A percentile compares a stretch with the other conserved stretches of the same genome.
phyloP scores from a whole-genome alignment of 176 grass and related monocot species.

The Elymus sibiricus region DNA sequence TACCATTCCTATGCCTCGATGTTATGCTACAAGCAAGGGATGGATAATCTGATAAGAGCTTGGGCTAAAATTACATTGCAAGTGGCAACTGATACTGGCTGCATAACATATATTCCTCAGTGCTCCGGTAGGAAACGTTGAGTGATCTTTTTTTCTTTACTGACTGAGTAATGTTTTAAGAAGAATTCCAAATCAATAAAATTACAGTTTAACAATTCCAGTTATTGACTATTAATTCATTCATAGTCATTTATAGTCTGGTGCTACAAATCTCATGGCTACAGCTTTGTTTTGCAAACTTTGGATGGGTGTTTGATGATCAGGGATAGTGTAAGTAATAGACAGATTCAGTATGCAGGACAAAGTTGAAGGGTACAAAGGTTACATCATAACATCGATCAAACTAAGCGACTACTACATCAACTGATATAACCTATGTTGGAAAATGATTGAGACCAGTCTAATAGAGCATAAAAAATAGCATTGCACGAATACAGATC shows the following conservation, averaged over 20 bases:
- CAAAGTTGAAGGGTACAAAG: background rate
- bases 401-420: constrained; percentile 2
- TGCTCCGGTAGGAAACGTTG: background rate
- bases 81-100: background rate
- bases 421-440: background rate
- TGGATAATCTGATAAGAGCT: background rate
- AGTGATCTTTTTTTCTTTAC: background rate
- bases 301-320: background rate
- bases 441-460: background rate
- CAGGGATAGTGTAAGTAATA: background rate
- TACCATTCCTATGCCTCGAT: background rate
- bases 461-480: background rate
- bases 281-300: background rate
- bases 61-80: background rate
- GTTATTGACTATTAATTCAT: background rate
- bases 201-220: background rate
- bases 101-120: background rate
- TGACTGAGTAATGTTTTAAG: background rate
- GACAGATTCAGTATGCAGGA: background rate
- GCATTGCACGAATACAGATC: background rate
- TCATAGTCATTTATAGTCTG: background rate
- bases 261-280: background rate
- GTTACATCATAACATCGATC: background rate
- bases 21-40: background rate
- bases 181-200: background rate